A percentile compares a stretch with the other conserved stretches of the same genome.
phyloP scores from a whole-genome alignment of 208 protist species.

The Vickermania ingenoplastis region DNA sequence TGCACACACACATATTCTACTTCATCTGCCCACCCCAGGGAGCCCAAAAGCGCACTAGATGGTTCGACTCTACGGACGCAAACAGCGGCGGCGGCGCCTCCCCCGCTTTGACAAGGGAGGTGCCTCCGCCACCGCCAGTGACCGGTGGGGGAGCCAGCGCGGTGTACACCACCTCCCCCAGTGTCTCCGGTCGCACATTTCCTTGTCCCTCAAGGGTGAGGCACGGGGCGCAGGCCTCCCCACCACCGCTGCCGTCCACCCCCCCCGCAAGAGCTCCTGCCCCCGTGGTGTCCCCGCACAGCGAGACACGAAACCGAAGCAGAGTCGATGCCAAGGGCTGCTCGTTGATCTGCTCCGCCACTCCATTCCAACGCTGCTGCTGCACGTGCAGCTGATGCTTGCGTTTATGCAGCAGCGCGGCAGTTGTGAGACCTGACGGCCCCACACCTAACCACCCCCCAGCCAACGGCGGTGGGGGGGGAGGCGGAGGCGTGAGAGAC shows the following conservation, averaged over 20 bases:
- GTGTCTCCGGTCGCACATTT: not conserved
- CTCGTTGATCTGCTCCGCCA: not conserved
- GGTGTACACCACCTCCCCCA: not conserved
- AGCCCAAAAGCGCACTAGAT: not conserved
- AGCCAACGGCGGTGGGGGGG: too few species aligned
- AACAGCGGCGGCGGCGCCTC: not conserved
- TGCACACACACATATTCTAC: too few species aligned
- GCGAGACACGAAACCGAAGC: not conserved
- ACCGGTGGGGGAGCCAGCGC: not conserved
- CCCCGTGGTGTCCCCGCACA: too few species aligned
- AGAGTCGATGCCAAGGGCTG: not conserved
- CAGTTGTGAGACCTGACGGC: not conserved
- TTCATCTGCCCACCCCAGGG: too few species aligned
- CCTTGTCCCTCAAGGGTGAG: not conserved
- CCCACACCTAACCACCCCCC: too few species aligned
- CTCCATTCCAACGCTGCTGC: not conserved
- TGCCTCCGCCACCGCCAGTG: too few species aligned
- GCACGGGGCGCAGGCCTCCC: too few species aligned
- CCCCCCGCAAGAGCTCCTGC: too few species aligned
- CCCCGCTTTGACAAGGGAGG: too few species aligned
- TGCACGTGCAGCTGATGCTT: not conserved
- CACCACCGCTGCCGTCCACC: too few species aligned
- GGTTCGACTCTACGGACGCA: not conserved
- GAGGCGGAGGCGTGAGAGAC: too few species aligned
- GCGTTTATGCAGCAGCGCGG: not conserved